Evolutionary conservation across 495 filamentous ascomycete species (phyloP).

Genomic region (Aspergillus baeticus): DNA sequence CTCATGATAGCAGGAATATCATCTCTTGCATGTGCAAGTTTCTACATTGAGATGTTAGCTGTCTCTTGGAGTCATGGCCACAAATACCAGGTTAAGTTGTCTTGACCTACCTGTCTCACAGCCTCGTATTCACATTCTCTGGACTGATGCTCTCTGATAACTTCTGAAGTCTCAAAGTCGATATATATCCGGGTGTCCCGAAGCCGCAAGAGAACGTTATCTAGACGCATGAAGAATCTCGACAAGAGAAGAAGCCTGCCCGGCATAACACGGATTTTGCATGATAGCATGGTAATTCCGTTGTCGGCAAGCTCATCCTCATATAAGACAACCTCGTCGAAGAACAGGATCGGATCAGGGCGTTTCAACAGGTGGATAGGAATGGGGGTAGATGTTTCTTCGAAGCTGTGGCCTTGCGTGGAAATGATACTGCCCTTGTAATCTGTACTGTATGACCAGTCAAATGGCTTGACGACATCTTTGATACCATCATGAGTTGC

Average conservation of each 20-base stretch:
- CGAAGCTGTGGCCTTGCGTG: slow-evolving; percentile 37
- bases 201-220: slow-evolving; percentile 82
- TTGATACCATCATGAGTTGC: slow-evolving; percentile 84
- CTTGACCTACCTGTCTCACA: slow-evolving; percentile 64
- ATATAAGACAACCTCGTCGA: slow-evolving; percentile 91
- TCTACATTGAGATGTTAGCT: slow-evolving; percentile 42
- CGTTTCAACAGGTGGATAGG: slow-evolving; percentile 80
- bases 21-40: slow-evolving; percentile 66
- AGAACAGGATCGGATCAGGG: slow-evolving; percentile 90
- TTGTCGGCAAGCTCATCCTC: slow-evolving; percentile 98
- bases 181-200: slow-evolving; percentile 90
- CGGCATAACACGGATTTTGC: slow-evolving; percentile 91
- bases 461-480: slow-evolving; percentile 91
- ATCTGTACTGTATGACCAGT: slow-evolving; percentile 93
- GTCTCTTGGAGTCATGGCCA: not conserved
- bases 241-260: slow-evolving; percentile 77
- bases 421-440: slow-evolving; percentile 66
- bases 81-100: not conserved
- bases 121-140: slow-evolving; percentile 76
- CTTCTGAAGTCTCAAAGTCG: slow-evolving; percentile 77
- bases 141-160: slow-evolving; percentile 85
- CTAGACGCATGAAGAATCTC: slow-evolving; percentile 91
- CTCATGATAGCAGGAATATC: slow-evolving; percentile 76
- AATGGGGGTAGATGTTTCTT: slow-evolving; percentile 58
- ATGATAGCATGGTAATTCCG: slow-evolving; percentile 81